Evolutionary conservation across 2,329 filamentous ascomycete genomes (phyloP).

Genomic region (Aureobasidium sp.): DNA sequence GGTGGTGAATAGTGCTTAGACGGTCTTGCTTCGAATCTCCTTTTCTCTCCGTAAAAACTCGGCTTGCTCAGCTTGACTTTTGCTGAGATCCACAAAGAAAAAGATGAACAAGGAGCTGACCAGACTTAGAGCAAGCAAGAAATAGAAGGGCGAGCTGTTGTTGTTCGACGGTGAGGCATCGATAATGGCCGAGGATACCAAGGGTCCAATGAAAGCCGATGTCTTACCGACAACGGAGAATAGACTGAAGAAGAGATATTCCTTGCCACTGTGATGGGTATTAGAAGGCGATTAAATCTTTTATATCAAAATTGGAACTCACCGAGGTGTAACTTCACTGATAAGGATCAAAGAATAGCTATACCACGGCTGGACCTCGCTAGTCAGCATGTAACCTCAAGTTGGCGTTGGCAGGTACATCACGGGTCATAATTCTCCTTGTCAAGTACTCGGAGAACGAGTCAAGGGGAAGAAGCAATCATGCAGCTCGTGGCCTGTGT

Average conservation of each 20-base stretch:
- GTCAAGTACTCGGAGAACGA: too few relatives aligned
- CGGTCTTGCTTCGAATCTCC: not conserved
- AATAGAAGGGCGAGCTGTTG: conserved; percentile 59
- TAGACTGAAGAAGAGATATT: conserved; percentile 63
- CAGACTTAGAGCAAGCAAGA: conserved; percentile 53
- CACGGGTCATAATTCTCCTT: too few relatives aligned
- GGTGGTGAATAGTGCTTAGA: not conserved
- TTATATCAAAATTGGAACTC: too few relatives aligned
- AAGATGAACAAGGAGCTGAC: conserved; percentile 49
- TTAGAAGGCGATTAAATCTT: too few relatives aligned
- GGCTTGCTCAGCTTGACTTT: conserved; percentile 54
- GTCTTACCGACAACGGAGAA: conserved; percentile 65
- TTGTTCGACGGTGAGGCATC: conserved; percentile 53
- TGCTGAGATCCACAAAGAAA: conserved; percentile 53
- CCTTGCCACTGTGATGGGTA: too few relatives aligned
- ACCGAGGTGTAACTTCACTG: conserved; percentile 60
- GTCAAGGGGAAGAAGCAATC: too few relatives aligned
- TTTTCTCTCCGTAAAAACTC: conserved; percentile 41
- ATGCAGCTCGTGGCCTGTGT: too few relatives aligned
- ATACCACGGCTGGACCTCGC: too few relatives aligned
- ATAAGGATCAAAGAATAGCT: conserved; percentile 67
- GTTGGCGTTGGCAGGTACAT: too few relatives aligned
- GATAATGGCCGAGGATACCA: conserved; percentile 64
- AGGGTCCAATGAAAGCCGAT: conserved; percentile 59
- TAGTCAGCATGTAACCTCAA: too few relatives aligned